Percentiles rank a stretch among this genome's conserved stretches.
Evolutionary conservation across 106 monocot genomes (phyloP).

Genomic region (Alisma plantagoaquatica): DNA sequence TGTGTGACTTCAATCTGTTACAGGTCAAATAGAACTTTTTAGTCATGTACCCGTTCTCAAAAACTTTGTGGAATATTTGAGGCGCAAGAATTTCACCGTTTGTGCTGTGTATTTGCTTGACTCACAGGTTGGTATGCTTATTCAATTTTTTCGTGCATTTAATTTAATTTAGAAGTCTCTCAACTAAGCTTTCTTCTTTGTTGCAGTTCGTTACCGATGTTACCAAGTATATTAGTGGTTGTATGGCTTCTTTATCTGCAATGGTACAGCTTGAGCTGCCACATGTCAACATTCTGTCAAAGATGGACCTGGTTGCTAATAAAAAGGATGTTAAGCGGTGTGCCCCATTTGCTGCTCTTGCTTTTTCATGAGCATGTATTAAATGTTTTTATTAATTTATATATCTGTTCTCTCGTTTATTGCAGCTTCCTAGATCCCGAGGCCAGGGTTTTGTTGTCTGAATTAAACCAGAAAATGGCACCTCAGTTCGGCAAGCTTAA

Average conservation of each 20-base stretch:
- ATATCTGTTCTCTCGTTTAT: slow-evolving; percentile 9
- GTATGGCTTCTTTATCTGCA: slow-evolving; percentile 91
- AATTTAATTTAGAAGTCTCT: too few relatives aligned
- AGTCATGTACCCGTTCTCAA: slow-evolving; percentile 81
- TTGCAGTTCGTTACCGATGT: slow-evolving; percentile 88
- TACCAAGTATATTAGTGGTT: slow-evolving; percentile 94
- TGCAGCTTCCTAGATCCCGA: slow-evolving; percentile 79
- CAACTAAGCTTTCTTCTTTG: too few relatives aligned
- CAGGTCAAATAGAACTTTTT: slow-evolving; percentile 97
- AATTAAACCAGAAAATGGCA: slow-evolving; percentile 83
- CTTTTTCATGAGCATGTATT: slow-evolving; percentile 1
- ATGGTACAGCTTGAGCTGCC: slow-evolving; percentile 97
- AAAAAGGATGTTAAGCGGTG: slow-evolving; percentile 71
- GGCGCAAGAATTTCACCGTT: slow-evolving; percentile 77
- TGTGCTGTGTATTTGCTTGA: slow-evolving; percentile 89
- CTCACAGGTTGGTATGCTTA: slow-evolving; percentile 56
- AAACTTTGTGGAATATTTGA: slow-evolving; percentile 79
- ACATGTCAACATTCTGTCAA: slow-evolving; percentile 89
- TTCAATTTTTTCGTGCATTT: neutral
- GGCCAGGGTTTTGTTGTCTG: slow-evolving; percentile 50
- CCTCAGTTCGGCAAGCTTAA: slow-evolving; percentile 74
- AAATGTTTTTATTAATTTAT: neutral
- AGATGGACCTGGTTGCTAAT: slow-evolving; percentile 83
- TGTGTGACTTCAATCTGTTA: too few relatives aligned
- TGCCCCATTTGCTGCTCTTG: slow-evolving; percentile 1